These are phyloP conservation scores for Fraxinus platypoda DNA, from an alignment of 305 asterid species.

Conservation along the genomic window DNA sequence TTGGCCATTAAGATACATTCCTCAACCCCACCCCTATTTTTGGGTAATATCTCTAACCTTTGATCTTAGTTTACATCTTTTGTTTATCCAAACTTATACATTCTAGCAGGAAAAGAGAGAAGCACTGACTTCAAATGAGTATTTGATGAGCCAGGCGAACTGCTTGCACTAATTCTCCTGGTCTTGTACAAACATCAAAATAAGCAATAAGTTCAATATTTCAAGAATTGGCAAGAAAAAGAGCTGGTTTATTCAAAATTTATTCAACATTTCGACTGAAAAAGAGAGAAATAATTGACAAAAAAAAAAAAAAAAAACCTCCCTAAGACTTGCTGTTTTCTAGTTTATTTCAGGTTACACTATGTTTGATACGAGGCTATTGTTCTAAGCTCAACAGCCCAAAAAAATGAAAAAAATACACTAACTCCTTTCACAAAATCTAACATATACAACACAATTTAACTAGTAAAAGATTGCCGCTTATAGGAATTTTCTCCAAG, in stretches of 20 bases:
- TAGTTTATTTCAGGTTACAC: constrained; percentile 1
- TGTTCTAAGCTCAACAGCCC: not conserved
- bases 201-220: not conserved
- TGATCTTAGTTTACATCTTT: not conserved
- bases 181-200: not conserved
- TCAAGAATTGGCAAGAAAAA: not conserved
- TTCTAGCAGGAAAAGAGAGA: not conserved
- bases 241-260: not conserved
- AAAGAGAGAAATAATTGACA: not conserved
- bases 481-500: not conserved
- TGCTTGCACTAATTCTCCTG: not conserved
- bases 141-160: not conserved
- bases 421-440: constrained; percentile 10
- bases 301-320: not conserved
- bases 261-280: not conserved
- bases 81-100: not conserved
- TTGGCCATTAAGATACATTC: constrained; percentile 36
- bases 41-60: constrained; percentile 14
- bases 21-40: constrained; percentile 28
- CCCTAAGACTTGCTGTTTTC: not conserved
- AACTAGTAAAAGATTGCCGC: not conserved
- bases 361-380: not conserved
- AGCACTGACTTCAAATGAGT: not conserved
- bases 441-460: constrained; percentile 26
- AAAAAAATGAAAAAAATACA: constrained; percentile 32